Base-by-base conservation (phyloP, 1,139 yeast species). In the Lodderomyces theae region DNA sequence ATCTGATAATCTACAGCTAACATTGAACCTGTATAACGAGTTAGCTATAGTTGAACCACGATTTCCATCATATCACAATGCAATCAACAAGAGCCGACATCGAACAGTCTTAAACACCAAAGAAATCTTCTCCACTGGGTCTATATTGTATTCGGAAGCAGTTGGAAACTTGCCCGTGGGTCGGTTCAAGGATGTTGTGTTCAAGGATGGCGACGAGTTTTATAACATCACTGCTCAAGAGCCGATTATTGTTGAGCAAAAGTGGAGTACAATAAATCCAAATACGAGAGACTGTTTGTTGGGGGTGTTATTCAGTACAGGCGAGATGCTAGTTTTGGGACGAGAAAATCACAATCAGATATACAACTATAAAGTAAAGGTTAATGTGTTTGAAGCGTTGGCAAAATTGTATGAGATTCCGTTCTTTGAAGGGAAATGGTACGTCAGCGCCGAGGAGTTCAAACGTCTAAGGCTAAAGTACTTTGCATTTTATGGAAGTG, bases 1-100 rank as follows among this genome's bases (percentile, higher is more conserved):
- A 60, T 67, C 75, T 0, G 60, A 55, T 8, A 67, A 68, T 42
- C 56, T 49, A 47, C 74, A 69, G 49, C 46, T 70, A 40, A 66
- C 74, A 3, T 56, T 72, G 28, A 71, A 69, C 46, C 60, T 58
- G 42, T 65, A 66, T 4, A 52, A 48, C 13, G 67, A 64, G 33
- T 41, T 72, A 26, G 57, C 66, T 1, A 45, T 70, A 4, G 49
- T 71, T 11, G 76, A 70, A 32, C 76, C 77, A 7, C 61, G 57
- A 42, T 55, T 68, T 5, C 76, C 77, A 2, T 50, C 57, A n/a
- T 52, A 68, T 19, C 66, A 63, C 37, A 60, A 58, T 33, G 51
- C 62, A 10, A 50, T 68, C 22, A 51, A 52, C 25, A 44, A 53
- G 5, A 30, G 13, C 12, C 26, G 22, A 12, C 16, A 39, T 6